These are phyloP conservation scores for Ceratopteris richardii DNA, from an alignment of 75 land plant genomes.

Conservation along the genomic window DNA sequence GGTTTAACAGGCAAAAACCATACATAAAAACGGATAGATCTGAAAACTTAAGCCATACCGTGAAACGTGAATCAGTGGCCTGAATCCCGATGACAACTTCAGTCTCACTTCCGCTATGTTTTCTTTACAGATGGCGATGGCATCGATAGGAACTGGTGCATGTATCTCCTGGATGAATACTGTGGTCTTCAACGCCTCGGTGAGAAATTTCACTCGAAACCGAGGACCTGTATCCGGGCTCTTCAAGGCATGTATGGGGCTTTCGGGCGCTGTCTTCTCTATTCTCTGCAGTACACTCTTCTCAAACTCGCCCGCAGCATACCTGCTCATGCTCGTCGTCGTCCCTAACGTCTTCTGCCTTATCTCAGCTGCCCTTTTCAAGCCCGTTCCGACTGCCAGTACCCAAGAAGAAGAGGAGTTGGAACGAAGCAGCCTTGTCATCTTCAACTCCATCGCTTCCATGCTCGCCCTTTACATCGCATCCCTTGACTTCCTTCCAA, in stretches of 20 bases:
- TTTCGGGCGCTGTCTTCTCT: constrained; percentile 24
- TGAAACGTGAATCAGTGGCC: too few species aligned
- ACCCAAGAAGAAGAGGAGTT: constrained; percentile 4
- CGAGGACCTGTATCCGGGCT: constrained; percentile 23
- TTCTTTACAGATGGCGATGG: constrained; percentile 13
- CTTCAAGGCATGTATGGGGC: constrained; percentile 27
- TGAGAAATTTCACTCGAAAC: constrained; percentile 22
- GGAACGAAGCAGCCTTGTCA: constrained; percentile 9
- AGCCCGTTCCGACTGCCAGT: constrained; percentile 11
- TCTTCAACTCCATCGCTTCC: constrained; percentile 8
- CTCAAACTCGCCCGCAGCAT: not conserved
- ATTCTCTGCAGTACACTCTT: constrained; percentile 9
- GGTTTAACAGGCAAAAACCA: too few species aligned
- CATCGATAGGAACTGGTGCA: constrained; percentile 5
- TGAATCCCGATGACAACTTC: too few species aligned
- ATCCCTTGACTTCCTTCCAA: not conserved
- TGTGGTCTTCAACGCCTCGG: constrained; percentile 15
- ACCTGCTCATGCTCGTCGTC: constrained; percentile 12
- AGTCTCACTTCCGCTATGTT: too few species aligned
- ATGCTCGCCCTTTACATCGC: constrained; percentile 19
- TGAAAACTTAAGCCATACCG: too few species aligned
- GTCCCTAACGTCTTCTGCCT: constrained; percentile 14
- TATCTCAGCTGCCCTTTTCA: constrained; percentile 9
- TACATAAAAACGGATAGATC: too few species aligned
- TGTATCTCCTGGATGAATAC: constrained; percentile 21